phyloP scores from a whole-genome alignment of 768 basidiomycete genomes.

The Serpula lacrymans region DNA sequence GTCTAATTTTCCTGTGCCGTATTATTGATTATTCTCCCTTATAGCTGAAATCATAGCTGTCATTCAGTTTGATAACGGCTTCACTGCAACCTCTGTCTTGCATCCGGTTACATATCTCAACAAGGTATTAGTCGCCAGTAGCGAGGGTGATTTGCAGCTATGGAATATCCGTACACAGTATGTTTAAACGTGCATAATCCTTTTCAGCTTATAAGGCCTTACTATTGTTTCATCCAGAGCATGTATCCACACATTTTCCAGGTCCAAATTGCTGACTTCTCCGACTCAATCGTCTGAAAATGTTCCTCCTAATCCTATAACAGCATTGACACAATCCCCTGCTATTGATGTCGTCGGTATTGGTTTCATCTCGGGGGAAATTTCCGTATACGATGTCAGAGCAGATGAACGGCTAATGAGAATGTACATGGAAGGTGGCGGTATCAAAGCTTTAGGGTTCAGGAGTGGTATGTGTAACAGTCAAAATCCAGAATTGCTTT shows the following conservation, averaged over 20 bases:
- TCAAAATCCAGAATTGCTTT: constrained; percentile 2
- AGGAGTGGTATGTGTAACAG: constrained; percentile 65
- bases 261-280: constrained; percentile 47
- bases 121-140: constrained; percentile 85
- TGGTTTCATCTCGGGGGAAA: constrained; percentile 83
- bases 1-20: no score
- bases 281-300: constrained; percentile 26
- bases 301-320: constrained; percentile 49
- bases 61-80: constrained; percentile 77
- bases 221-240: constrained; percentile 42
- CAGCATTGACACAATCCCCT: constrained; percentile 83
- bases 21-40: background rate
- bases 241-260: constrained; percentile 76
- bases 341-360: constrained; percentile 96
- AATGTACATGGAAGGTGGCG: constrained; percentile 88
- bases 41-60: constrained; percentile 61
- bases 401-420: constrained; percentile 86
- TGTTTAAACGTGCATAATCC: constrained; percentile 19
- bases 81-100: constrained; percentile 80
- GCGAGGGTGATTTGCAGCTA: constrained; percentile 79
- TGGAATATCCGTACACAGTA: constrained; percentile 91
- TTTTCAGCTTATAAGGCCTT: background rate
- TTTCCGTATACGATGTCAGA: constrained; percentile 86
- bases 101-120: constrained; percentile 98
- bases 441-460: constrained; percentile 75